Percentiles rank a stretch among this genome's conserved stretches.
phyloP scores from a whole-genome alignment of 2,329 filamentous ascomycete species.

The Fusarium abutilonis region DNA sequence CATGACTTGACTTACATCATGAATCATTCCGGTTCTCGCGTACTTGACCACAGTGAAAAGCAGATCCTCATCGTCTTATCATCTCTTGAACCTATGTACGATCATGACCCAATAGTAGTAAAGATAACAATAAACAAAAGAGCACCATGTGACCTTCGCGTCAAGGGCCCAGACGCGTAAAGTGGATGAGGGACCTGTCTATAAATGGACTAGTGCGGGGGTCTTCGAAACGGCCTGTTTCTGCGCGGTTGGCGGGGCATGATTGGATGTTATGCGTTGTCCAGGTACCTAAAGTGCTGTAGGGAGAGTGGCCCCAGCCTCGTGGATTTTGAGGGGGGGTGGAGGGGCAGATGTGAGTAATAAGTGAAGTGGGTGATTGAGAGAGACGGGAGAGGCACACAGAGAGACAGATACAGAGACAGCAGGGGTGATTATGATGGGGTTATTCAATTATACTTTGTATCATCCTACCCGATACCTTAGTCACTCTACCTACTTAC shows the following conservation, averaged over 20 bases:
- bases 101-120: not conserved
- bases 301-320: constrained; percentile 34
- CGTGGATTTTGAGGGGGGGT: constrained; percentile 35
- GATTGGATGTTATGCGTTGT: constrained; percentile 42
- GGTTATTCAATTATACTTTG: constrained; percentile 2
- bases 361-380: constrained; percentile 7
- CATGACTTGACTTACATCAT: not conserved
- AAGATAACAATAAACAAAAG: constrained; percentile 32
- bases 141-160: constrained; percentile 42
- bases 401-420: not conserved
- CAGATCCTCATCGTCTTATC: not conserved
- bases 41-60: constrained; percentile 7
- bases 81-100: not conserved
- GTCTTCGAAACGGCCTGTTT: constrained; percentile 37
- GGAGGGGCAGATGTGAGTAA: constrained; percentile 10
- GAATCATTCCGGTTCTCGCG: constrained; percentile 10
- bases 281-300: not conserved
- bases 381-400: too few species aligned
- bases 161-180: constrained; percentile 42
- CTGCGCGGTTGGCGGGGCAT: constrained; percentile 34
- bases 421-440: not conserved
- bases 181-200: constrained; percentile 25
- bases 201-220: constrained; percentile 32
- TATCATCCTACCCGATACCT: constrained; percentile 7
- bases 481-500: constrained; percentile 7